Percentiles rank a stretch among this genome's conserved stretches.
These are phyloP conservation scores for Fusarium coicis DNA, from an alignment of 2,329 filamentous ascomycete species.

Conservation along the genomic window DNA sequence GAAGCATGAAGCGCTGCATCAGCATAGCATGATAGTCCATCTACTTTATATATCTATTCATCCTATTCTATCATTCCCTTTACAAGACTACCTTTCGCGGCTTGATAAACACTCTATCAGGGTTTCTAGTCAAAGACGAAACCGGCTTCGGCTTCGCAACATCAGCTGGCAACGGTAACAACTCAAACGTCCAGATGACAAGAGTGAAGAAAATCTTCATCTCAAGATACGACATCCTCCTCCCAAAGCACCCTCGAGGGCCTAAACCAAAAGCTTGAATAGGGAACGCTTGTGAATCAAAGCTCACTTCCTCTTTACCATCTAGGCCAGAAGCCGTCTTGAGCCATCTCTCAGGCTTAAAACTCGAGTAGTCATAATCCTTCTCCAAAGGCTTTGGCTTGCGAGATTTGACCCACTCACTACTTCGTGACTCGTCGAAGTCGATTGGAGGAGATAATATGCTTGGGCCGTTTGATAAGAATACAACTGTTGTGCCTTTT, in stretches of 20 bases:
- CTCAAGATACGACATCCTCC: constrained; percentile 45
- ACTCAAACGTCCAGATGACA: constrained; percentile 45
- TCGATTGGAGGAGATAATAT: constrained; percentile 6
- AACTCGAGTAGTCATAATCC: background rate
- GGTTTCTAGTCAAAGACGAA: background rate
- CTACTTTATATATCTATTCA: background rate
- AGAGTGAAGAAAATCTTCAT: constrained; percentile 44
- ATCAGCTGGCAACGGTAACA: background rate
- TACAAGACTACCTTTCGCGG: background rate
- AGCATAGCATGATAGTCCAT: background rate
- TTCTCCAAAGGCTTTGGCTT: background rate
- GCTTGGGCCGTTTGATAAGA: constrained; percentile 21
- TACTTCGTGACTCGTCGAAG: constrained; percentile 9
- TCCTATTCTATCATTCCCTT: no score
- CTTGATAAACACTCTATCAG: constrained; percentile 6
- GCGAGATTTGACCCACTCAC: constrained; percentile 4
- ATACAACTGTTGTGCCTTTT: constrained; percentile 24
- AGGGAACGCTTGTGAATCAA: constrained; percentile 47
- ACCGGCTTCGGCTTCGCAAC: background rate
- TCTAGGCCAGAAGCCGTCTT: background rate
- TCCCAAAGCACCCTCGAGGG: constrained; percentile 51
- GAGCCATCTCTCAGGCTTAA: constrained; percentile 31
- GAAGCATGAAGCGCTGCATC: background rate
- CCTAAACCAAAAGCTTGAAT: constrained; percentile 50
- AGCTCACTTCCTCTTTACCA: constrained; percentile 24